phyloP scores from a whole-genome alignment of 164 flowering plant genomes.

The Vitis rupestris region DNA sequence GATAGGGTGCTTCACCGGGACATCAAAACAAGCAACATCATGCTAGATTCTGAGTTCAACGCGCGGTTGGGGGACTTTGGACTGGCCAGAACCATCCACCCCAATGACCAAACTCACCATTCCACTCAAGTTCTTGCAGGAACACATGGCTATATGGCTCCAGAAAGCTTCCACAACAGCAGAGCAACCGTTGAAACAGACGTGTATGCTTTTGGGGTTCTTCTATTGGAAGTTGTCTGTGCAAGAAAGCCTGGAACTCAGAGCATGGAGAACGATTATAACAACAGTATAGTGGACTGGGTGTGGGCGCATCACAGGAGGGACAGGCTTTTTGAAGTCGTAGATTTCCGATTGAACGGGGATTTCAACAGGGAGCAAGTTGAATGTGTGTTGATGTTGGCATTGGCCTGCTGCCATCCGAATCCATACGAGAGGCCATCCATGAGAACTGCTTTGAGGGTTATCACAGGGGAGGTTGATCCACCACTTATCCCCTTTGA shows the following conservation, averaged over 20 bases:
- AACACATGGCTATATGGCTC: constrained; percentile 54
- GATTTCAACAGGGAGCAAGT: constrained; percentile 23
- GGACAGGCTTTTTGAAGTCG: constrained; percentile 25
- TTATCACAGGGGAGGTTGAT: constrained; percentile 44
- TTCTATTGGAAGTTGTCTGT: constrained; percentile 39
- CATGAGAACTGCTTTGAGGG: constrained; percentile 41
- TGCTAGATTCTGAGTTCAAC: constrained; percentile 38
- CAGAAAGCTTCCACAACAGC: constrained; percentile 37
- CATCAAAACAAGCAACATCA: constrained; percentile 48
- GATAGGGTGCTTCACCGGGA: constrained; percentile 46
- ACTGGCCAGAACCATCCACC: constrained; percentile 34
- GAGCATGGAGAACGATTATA: constrained; percentile 9
- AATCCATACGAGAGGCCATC: constrained; percentile 55
- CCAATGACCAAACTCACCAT: constrained; percentile 30
- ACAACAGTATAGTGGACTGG: constrained; percentile 32
- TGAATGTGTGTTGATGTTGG: constrained; percentile 31
- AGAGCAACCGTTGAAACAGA: constrained; percentile 41
- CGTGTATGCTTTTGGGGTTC: constrained; percentile 40
- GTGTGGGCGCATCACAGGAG: constrained; percentile 36
- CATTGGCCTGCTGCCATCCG: constrained; percentile 60
- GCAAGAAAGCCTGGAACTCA: constrained; percentile 37
- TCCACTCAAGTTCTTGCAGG: constrained; percentile 44
- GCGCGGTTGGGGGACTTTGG: constrained; percentile 52
- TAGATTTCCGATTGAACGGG: constrained; percentile 30
- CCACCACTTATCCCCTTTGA: constrained; percentile 40